Conservation (phyloP, 345 rosid genomes). For the Nasturtium officinale region DNA sequence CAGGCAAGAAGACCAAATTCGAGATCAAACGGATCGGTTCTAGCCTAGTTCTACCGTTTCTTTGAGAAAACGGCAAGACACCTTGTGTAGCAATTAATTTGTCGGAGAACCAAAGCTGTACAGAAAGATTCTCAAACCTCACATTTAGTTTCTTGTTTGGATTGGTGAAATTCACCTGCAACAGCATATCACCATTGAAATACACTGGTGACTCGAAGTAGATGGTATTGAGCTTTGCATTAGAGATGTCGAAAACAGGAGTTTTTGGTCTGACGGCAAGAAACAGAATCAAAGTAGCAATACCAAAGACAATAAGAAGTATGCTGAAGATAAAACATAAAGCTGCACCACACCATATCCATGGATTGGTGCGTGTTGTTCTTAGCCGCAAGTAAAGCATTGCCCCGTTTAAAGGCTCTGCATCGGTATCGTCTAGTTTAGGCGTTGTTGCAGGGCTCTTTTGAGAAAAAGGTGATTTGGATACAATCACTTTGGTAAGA, state of each 20-base stretch:
- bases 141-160: conserved; percentile 69
- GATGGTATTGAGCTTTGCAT: conserved; percentile 68
- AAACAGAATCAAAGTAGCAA: conserved; percentile 73
- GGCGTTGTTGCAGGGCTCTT: conserved; percentile 34
- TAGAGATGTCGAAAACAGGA: conserved; percentile 73
- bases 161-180: conserved; percentile 74
- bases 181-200: conserved; percentile 75
- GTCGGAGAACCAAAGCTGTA: conserved; percentile 72
- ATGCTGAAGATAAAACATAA: conserved; percentile 78
- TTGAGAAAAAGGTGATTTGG: conserved; percentile 47
- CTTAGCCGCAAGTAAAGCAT: conserved; percentile 47
- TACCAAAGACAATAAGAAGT: conserved; percentile 70
- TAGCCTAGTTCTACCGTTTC: conserved; percentile 56
- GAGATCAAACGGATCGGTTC: conserved; percentile 67
- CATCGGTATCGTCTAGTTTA: conserved; percentile 33
- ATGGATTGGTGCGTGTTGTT: conserved; percentile 54
- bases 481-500: conserved; percentile 46
- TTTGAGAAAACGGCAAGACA: conserved; percentile 66
- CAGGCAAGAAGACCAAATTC: conserved; percentile 77
- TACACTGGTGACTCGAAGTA: conserved; percentile 79
- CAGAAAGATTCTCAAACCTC: conserved; percentile 57
- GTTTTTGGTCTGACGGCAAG: conserved; percentile 62
- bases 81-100: conserved; percentile 59
- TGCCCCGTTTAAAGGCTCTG: conserved; percentile 31
- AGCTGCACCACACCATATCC: conserved; percentile 77